These are phyloP conservation scores for Botryotinia convoluta DNA, from an alignment of 2,329 filamentous ascomycete genomes.

Conservation along the genomic window DNA sequence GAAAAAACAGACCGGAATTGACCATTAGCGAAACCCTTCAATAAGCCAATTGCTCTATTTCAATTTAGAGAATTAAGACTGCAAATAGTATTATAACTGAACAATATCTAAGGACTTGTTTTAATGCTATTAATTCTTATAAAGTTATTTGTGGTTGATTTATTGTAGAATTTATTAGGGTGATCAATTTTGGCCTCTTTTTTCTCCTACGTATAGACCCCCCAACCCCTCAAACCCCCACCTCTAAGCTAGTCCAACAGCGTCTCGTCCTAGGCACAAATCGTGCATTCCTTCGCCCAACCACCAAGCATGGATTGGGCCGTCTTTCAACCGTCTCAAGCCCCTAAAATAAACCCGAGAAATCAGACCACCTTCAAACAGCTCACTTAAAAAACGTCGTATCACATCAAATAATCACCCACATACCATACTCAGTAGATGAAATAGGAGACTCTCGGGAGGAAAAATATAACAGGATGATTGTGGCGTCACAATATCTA, in stretches of 20 bases:
- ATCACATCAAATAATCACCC: background rate
- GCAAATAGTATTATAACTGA: too few relatives aligned
- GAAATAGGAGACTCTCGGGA: background rate
- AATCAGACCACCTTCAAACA: slow-evolving; percentile 6
- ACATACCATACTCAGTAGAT: too few relatives aligned
- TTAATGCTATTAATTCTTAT: too few relatives aligned
- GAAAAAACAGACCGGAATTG: too few relatives aligned
- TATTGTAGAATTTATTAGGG: too few relatives aligned
- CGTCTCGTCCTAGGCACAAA: background rate
- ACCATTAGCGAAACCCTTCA: too few relatives aligned
- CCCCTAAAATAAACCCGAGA: background rate
- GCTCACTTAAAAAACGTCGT: background rate
- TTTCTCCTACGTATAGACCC: too few relatives aligned
- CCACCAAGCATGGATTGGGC: background rate
- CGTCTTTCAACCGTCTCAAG: background rate
- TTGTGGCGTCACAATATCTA: background rate
- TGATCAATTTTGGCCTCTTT: too few relatives aligned
- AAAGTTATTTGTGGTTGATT: too few relatives aligned
- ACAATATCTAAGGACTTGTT: too few relatives aligned
- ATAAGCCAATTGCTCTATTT: too few relatives aligned
- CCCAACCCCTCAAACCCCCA: background rate
- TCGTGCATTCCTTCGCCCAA: background rate
- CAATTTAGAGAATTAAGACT: too few relatives aligned
- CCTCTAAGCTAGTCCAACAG: background rate
- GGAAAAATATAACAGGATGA: background rate